Evolutionary conservation across 495 filamentous ascomycete species (phyloP).

Genomic region (Daldinia grandis): DNA sequence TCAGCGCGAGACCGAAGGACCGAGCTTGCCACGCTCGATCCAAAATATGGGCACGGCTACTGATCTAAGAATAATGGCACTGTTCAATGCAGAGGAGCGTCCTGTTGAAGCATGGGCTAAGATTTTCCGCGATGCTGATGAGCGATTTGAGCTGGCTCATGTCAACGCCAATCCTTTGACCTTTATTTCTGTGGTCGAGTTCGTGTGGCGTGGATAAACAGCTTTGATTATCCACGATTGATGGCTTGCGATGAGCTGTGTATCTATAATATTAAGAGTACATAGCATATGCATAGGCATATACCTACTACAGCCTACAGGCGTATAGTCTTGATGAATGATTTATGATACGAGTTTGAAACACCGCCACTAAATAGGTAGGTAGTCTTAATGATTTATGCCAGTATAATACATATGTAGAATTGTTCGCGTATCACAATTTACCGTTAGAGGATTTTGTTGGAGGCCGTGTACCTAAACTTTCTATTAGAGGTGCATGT

Average conservation of each 20-base stretch:
- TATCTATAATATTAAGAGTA: neutral
- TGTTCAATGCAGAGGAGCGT: slow-evolving; percentile 45
- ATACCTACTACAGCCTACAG: too few relatives aligned
- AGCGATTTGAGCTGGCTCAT: slow-evolving; percentile 36
- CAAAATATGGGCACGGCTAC: slow-evolving; percentile 42
- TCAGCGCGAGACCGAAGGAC: slow-evolving; percentile 32
- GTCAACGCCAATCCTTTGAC: slow-evolving; percentile 38
- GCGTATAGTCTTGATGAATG: neutral
- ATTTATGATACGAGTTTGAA: too few relatives aligned
- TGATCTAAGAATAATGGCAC: slow-evolving; percentile 44
- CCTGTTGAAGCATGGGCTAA: slow-evolving; percentile 41
- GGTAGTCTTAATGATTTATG: too few relatives aligned
- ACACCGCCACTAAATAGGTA: too few relatives aligned
- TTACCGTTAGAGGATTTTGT: too few relatives aligned
- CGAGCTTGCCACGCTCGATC: slow-evolving; percentile 33
- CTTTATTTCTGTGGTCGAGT: slow-evolving; percentile 42
- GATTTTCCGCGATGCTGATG: slow-evolving; percentile 43
- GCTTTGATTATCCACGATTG: neutral
- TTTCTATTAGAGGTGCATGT: too few relatives aligned
- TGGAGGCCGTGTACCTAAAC: too few relatives aligned
- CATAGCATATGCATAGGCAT: neutral
- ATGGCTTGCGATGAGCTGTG: too few relatives aligned
- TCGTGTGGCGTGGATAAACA: slow-evolving; percentile 40
- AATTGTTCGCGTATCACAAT: too few relatives aligned
- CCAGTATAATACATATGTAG: too few relatives aligned